A percentile compares a stretch with the other conserved stretches of the same genome.
Evolutionary conservation across 192 early-diverging fungal species (phyloP).

Genomic region (Phlyctochytrium arcticum): DNA sequence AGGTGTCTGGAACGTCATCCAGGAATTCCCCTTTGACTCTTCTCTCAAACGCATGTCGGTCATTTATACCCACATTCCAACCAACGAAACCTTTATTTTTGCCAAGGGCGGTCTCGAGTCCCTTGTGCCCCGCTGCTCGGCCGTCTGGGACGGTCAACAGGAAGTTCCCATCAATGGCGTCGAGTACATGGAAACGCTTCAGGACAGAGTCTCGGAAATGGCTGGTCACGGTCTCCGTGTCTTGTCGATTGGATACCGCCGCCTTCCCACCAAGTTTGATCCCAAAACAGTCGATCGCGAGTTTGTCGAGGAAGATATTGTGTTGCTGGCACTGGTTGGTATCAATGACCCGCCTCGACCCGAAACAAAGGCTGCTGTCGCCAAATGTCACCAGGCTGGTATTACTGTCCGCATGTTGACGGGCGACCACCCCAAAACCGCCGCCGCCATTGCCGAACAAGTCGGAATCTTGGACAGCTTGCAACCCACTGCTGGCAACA

Average conservation of each 20-base stretch:
- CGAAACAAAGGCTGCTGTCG: conserved; percentile 64
- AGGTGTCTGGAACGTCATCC: conserved; percentile 20
- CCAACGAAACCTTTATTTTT: neutral
- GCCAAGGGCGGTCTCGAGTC: conserved; percentile 4
- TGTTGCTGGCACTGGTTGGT: conserved; percentile 77
- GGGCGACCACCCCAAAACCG: conserved; percentile 74
- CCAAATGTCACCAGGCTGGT: conserved; percentile 67
- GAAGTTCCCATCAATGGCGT: too few species aligned
- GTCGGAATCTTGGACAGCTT: conserved; percentile 70
- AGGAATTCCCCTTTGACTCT: conserved; percentile 31
- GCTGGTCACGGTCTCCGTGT: conserved; percentile 57
- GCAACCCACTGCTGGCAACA: too few species aligned
- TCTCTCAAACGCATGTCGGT: conserved; percentile 32
- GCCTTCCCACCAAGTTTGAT: too few species aligned
- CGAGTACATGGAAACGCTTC: too few species aligned
- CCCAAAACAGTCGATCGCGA: conserved; percentile 30
- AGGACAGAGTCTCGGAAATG: conserved; percentile 62
- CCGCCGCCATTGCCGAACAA: conserved; percentile 69
- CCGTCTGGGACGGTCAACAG: conserved; percentile 30
- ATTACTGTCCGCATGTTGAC: conserved; percentile 83
- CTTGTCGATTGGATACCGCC: conserved; percentile 48
- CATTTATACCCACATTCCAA: conserved; percentile 5
- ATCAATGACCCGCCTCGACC: conserved; percentile 80
- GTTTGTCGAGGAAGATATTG: conserved; percentile 34
- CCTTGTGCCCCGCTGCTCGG: neutral